Evolutionary conservation across 345 rosid species (phyloP), one percentile per base, ranked within the genome.

Genomic region (Bruguiera parviflora): DNA sequence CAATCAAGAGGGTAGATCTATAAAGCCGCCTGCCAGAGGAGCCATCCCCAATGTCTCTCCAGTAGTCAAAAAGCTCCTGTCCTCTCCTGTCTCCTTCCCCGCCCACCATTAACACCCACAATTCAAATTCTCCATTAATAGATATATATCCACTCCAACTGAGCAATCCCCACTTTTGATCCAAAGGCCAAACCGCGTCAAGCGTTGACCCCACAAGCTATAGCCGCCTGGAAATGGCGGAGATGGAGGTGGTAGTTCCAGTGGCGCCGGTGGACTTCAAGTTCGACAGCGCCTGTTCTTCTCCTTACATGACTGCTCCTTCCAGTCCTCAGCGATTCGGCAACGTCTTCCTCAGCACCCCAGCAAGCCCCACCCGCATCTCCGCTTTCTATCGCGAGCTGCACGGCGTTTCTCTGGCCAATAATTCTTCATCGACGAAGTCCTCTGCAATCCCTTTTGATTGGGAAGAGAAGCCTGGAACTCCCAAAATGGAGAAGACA

Each of bases 221-320:
- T 46, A 71, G 52, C 15, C 16, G 16, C 57, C 47, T 31, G 32
- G 63, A 53, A 53, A 53, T 66, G 58, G 80, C 82, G 88, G 87
- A 84, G 55, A 76, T 76, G 77, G 89, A 86, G 62, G 88, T 85
- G 60, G 84, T 60, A 51, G 68, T 66, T 13, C 82, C 88, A 31
- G 69, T 53, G 25, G 76, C 76, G 24, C 59, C 77, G 2, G 29
- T 68, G 65, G 96, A 91, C 24, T 83, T 90, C 82, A 87, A 86
- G 76, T 90, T 93, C 65, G 94, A 91, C 70, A 93, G 96, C 77
- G 63, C 82, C 13, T 82, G 89, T 43, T 93, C 98, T 11, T 89
- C 98, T 62, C 98, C 98, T 0, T 93, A 84, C 88, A 86, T 89
- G 66, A 90, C 98, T n/a, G 98, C 98, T 76, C 97, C 98, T 64